A percentile compares a stretch with the other conserved stretches of the same genome.
Conservation (phyloP, 371 early-diverging fungal genomes). For the Apophysomyces sp. region DNA sequence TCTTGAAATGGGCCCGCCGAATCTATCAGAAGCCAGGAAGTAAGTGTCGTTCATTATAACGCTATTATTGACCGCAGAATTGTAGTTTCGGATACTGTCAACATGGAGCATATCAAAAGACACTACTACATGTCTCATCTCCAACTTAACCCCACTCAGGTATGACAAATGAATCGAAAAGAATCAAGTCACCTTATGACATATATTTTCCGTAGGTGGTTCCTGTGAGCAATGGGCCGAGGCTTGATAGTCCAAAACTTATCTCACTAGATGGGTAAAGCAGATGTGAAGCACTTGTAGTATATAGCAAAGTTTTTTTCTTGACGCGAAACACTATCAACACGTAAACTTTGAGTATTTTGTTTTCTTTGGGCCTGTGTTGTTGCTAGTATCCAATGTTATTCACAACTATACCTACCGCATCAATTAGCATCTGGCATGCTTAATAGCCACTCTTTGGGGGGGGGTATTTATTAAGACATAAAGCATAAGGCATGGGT, state of each 20-base stretch:
- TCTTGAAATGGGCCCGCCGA: slow-evolving; percentile 79
- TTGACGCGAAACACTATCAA: too few relatives aligned
- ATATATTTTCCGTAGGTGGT: slow-evolving; percentile 45
- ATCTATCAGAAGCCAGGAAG: slow-evolving; percentile 82
- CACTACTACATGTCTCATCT: slow-evolving; percentile 91
- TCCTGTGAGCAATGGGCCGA: slow-evolving; percentile 86
- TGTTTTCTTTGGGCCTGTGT: too few relatives aligned
- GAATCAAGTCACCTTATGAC: neutral
- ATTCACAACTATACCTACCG: too few relatives aligned
- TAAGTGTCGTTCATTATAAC: slow-evolving; percentile 13
- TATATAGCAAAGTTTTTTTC: too few relatives aligned
- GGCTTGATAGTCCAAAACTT: slow-evolving; percentile 45
- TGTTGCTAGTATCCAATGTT: too few relatives aligned
- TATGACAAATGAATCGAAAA: neutral
- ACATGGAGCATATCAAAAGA: slow-evolving; percentile 93
- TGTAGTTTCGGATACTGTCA: slow-evolving; percentile 70
- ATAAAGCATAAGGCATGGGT: too few relatives aligned
- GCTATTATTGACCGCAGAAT: neutral
- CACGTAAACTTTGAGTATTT: too few relatives aligned
- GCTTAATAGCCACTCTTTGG: too few relatives aligned
- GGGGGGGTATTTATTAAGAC: too few relatives aligned
- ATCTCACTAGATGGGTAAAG: too few relatives aligned
- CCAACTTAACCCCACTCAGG: slow-evolving; percentile 88
- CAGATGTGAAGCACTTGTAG: too few relatives aligned
- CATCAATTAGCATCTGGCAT: too few relatives aligned